Percentiles rank a stretch among this genome's conserved stretches.
Evolutionary conservation across 2,329 filamentous ascomycete species (phyloP).

Genomic region (Akanthomyces muscarius): DNA sequence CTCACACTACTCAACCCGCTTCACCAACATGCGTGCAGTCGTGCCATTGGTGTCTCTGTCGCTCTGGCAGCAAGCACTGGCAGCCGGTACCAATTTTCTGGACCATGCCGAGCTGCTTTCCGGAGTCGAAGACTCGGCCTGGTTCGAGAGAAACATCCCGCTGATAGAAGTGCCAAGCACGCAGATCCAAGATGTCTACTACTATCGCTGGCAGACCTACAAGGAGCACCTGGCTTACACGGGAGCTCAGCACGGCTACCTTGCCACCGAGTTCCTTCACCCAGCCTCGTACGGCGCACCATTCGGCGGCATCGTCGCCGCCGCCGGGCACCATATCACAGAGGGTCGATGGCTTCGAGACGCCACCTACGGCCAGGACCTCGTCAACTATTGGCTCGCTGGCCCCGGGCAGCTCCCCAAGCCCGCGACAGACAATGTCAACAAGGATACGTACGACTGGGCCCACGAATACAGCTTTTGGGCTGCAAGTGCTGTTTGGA

Average conservation of each 20-base stretch:
- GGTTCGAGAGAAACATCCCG: constrained; percentile 38
- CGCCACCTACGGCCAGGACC: constrained; percentile 35
- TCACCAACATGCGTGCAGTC: not conserved
- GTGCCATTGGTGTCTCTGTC: not conserved
- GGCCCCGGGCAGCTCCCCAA: constrained; percentile 21
- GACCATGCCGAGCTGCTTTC: constrained; percentile 23
- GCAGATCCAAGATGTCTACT: constrained; percentile 41
- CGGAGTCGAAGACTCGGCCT: constrained; percentile 23
- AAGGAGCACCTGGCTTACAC: constrained; percentile 40
- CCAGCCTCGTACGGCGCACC: constrained; percentile 28
- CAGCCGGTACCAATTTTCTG: constrained; percentile 21
- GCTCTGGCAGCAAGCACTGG: not conserved
- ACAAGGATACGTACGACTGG: constrained; percentile 22
- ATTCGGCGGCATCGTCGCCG: constrained; percentile 22
- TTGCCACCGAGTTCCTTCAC: constrained; percentile 41
- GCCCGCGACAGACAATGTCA: constrained; percentile 18
- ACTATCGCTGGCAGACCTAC: constrained; percentile 40
- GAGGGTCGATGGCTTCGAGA: constrained; percentile 39
- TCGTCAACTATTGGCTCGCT: constrained; percentile 23
- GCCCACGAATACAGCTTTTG: constrained; percentile 24
- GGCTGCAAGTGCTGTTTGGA: constrained; percentile 23
- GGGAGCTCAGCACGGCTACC: constrained; percentile 37
- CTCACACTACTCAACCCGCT: not conserved
- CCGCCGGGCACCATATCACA: constrained; percentile 36
- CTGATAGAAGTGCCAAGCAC: constrained; percentile 38